Base-by-base conservation (phyloP, 768 basidiomycete genomes). In the Daedaleopsis sinensis region DNA sequence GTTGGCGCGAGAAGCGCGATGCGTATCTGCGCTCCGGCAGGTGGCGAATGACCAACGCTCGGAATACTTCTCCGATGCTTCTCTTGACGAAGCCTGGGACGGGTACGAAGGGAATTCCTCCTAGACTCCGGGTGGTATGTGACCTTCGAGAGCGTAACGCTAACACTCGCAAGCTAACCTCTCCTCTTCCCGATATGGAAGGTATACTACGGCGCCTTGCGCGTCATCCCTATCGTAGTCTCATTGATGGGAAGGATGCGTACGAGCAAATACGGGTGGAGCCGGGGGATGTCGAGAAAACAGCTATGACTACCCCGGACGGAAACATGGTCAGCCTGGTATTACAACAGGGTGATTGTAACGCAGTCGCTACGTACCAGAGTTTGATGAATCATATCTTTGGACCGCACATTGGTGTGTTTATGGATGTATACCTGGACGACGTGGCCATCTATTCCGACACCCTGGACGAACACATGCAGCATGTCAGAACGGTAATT, bases 11-110 rank as follows among this genome's bases (percentile, higher is more conserved):
- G 42, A 78, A 78, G 52, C 57, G 65, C 0, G 70, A 76, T 15
- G 65, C 67, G 0, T 77, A 77, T 60, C 52, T 74, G 0, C 54
- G 59, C 15, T 66, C 71, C 0, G 76, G 75, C 0, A 65, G 74
- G 0, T 78, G 77, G 77, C 47, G 65, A 24, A 62, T 72, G 39
- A 59, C 56, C 0, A 71, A 56, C 23, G 72, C 70, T 0, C 57
- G 61, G 0, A 76, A 76, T 32, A 69, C 75, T 0, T 59, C 66
- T 0, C 77, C 77, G 0, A 74, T 78, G 73, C 44, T 79, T 0
- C 59, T 78, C 18, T 59, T 78, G 10, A 61, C 56, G 11, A 77
- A 78, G 65, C 65, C 64, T 3, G 56, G 64, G 1, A 62, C 59
- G 0, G 59, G 59, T 1, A 52, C 47, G 23, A 55, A 58, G 7